Evolutionary conservation across 2,329 filamentous ascomycete species (phyloP), one percentile per base, ranked within the genome.

Genomic region (Amylocarpus encephaloides): DNA sequence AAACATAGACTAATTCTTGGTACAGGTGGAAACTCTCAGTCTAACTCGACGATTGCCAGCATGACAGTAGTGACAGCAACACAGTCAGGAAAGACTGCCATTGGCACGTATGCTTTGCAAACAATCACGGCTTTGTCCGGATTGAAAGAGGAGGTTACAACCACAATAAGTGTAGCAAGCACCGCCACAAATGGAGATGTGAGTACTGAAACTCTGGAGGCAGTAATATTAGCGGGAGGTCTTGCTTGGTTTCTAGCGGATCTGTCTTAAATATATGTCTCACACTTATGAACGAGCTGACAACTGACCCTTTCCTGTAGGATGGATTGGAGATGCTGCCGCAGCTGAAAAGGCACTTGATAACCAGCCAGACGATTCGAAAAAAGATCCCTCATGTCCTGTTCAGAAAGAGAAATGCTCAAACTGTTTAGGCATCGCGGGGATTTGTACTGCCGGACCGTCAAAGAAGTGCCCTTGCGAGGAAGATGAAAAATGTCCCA

Each of bases 61-160:
- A 10, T 29, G 16, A 19, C 40, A 10, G 16, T 15, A 19, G 40
- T 29, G 13, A 43, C 26, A 29, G 40, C 40, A 11, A 19, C 40
- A 43, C 12, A 43, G 40, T 12, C 40, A 19, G 10, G 26, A 19
- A 43, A 43, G 40, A 43, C 40, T 19, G 40, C 26, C 19, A 43
- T 19, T 16, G 40, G 40, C 19, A 43, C 40, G 10, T 43, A 43
- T 26, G 40, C 40, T 43, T 43, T 43, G 40, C 40, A 43, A 43
- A 43, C 40, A 12, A 43, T 43, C 19, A 43, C 13, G 11, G 19
- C 19, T 12, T 43, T 19, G 13, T 19, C 40, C 26, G 40, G 40
- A 19, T 19, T 43, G 6, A 12, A 19, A 43, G 13, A 43, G 40
- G 26, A 43, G 19, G 11, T 43, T 10, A 43, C 40, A 9, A 43